Percentiles rank a stretch among this genome's conserved stretches.
Conservation (phyloP, 192 early-diverging fungal genomes). For the Chytriomyces hyalinus region DNA sequence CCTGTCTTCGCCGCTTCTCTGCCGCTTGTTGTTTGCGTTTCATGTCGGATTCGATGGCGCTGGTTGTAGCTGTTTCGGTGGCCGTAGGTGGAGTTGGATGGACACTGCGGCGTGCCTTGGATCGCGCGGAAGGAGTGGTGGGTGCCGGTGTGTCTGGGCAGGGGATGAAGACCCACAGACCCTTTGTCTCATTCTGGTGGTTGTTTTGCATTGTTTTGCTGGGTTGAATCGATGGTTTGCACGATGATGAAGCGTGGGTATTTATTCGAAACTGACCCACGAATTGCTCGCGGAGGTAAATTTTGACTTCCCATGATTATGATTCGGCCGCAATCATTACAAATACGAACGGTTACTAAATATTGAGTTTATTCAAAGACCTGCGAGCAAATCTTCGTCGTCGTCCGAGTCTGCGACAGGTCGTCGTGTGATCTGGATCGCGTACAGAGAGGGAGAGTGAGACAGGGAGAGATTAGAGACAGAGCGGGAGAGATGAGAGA, state of each 20-base stretch:
- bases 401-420: constrained; percentile 44
- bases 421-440: constrained; percentile 39
- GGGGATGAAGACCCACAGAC: constrained; percentile 21
- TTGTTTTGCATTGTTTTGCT: not conserved
- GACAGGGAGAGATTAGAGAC: not conserved
- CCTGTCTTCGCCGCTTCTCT: constrained; percentile 15
- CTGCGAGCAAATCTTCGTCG: constrained; percentile 48
- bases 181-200: not conserved
- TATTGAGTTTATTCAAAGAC: constrained; percentile 15
- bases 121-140: not conserved
- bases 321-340: not conserved
- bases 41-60: not conserved
- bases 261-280: not conserved
- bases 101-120: not conserved
- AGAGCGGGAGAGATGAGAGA: too few relatives aligned
- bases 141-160: not conserved
- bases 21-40: not conserved
- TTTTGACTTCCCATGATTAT: not conserved
- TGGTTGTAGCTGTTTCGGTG: not conserved
- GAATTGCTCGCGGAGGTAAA: not conserved
- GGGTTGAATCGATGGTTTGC: not conserved
- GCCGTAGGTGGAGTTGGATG: constrained; percentile 10
- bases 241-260: not conserved
- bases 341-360: not conserved
- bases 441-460: not conserved